Evolutionary conservation across 352 stramenopile species (phyloP).

Genomic region (Saprolegnia parasitica): DNA sequence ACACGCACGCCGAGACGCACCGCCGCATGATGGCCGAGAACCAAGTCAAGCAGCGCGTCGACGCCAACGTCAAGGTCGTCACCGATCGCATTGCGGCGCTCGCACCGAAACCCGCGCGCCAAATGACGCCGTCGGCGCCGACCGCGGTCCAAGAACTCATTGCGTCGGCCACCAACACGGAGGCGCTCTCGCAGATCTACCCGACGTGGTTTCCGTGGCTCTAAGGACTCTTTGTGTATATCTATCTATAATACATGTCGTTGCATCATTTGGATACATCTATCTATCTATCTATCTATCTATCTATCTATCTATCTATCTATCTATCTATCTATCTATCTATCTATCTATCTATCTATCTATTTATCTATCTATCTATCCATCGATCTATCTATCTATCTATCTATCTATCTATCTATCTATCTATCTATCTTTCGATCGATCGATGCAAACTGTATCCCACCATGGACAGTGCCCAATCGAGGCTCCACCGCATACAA

Average conservation of each 20-base stretch:
- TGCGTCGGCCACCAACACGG: constrained; percentile 72
- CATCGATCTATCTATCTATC: too few relatives aligned
- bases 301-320: too few relatives aligned
- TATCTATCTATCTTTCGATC: too few relatives aligned
- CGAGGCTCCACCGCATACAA: too few relatives aligned
- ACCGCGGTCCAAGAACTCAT: constrained; percentile 64
- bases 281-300: too few relatives aligned
- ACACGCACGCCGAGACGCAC: constrained; percentile 42
- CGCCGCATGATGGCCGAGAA: constrained; percentile 42
- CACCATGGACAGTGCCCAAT: too few relatives aligned
- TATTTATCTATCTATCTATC: too few relatives aligned
- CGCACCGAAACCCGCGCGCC: constrained; percentile 45
- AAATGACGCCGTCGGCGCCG: constrained; percentile 37
- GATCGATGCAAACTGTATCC: too few relatives aligned
- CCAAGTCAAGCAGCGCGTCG: constrained; percentile 79
- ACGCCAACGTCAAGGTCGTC: constrained; percentile 80
- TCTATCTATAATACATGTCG: background rate
- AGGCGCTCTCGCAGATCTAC: constrained; percentile 81
- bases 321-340: too few relatives aligned
- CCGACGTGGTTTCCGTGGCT: constrained; percentile 85
- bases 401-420: too few relatives aligned
- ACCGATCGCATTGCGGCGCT: constrained; percentile 73
- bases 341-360: too few relatives aligned
- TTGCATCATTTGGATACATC: too few relatives aligned
- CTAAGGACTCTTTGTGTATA: constrained; percentile 36